Conservation (phyloP, 805 yeast species). For the Hanseniaspora jakobsenii region DNA sequence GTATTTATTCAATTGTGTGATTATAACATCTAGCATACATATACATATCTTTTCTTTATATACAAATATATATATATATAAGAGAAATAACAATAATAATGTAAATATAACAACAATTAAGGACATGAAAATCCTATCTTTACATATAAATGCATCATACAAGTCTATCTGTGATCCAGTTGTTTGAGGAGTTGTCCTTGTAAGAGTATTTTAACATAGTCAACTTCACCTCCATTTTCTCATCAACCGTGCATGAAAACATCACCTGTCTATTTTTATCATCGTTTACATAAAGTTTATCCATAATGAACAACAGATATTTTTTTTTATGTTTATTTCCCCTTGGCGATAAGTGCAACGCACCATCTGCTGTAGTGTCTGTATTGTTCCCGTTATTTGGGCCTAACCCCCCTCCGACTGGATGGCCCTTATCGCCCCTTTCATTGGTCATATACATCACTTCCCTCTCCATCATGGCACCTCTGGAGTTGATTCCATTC, state of each 20-base stretch:
- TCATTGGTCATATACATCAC: neutral
- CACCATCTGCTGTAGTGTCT: slow-evolving; percentile 5
- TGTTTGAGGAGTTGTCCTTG: neutral
- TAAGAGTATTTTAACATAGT: neutral
- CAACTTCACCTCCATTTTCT: neutral
- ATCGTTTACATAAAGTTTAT: neutral
- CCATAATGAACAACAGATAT: neutral
- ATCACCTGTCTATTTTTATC: neutral
- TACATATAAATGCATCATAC: too few relatives aligned
- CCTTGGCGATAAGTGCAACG: neutral
- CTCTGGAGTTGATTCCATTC: too few relatives aligned
- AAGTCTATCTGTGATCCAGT: too few relatives aligned
- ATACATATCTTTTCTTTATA: too few relatives aligned
- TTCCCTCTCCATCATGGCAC: slow-evolving; percentile 4
- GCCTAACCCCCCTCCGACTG: too few relatives aligned
- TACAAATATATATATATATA: too few relatives aligned
- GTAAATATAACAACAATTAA: too few relatives aligned
- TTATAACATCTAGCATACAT: too few relatives aligned
- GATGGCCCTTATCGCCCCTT: neutral
- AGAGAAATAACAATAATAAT: too few relatives aligned
- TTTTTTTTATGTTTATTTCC: neutral
- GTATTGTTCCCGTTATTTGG: too few relatives aligned
- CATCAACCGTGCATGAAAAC: neutral
- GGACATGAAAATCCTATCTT: too few relatives aligned
- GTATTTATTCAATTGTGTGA: too few relatives aligned